phyloP scores from a whole-genome alignment of 2,329 filamentous ascomycete genomes.

The Cryphonectria nitschkei region DNA sequence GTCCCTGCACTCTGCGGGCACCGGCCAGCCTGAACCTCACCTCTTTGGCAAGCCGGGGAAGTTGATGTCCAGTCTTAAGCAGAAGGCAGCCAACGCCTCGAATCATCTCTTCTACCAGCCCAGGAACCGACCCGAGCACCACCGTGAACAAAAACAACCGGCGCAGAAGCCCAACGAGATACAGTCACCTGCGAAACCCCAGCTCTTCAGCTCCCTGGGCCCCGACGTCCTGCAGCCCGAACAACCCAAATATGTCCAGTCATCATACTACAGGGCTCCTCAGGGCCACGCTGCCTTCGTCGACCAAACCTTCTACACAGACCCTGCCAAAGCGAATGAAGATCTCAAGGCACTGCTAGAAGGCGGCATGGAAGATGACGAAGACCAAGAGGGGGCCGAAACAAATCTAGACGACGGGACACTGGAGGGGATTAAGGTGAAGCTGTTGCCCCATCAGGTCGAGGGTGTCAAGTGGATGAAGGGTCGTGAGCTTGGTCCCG shows the following conservation, averaged over 20 bases:
- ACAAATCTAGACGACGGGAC: conserved; percentile 51
- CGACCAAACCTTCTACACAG: conserved; percentile 66
- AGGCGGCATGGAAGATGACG: conserved; percentile 76
- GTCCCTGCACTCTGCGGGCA: conserved; percentile 19
- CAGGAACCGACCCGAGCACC: conserved; percentile 60
- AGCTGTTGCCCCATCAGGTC: conserved; percentile 89
- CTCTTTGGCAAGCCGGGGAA: conserved; percentile 46
- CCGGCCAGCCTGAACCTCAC: conserved; percentile 34
- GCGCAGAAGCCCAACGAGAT: conserved; percentile 45
- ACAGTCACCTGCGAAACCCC: conserved; percentile 38
- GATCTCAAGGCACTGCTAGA: conserved; percentile 84
- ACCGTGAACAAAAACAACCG: conserved; percentile 53
- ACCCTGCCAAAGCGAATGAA: conserved; percentile 71
- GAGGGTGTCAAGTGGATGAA: conserved; percentile 96
- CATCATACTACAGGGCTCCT: conserved; percentile 29
- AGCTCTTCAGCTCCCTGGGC: conserved; percentile 52
- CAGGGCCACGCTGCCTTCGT: conserved; percentile 33
- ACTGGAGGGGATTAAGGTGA: conserved; percentile 82
- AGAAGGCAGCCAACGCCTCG: conserved; percentile 51
- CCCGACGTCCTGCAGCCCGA: conserved; percentile 36
- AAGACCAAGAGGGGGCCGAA: conserved; percentile 55
- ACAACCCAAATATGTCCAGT: conserved; percentile 39
- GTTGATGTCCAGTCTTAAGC: conserved; percentile 55
- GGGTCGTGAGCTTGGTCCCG: conserved; percentile 83
- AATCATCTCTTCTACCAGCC: conserved; percentile 54